These are phyloP conservation scores for Vigna angularis DNA, from an alignment of 306 rosid species.

Conservation along the genomic window DNA sequence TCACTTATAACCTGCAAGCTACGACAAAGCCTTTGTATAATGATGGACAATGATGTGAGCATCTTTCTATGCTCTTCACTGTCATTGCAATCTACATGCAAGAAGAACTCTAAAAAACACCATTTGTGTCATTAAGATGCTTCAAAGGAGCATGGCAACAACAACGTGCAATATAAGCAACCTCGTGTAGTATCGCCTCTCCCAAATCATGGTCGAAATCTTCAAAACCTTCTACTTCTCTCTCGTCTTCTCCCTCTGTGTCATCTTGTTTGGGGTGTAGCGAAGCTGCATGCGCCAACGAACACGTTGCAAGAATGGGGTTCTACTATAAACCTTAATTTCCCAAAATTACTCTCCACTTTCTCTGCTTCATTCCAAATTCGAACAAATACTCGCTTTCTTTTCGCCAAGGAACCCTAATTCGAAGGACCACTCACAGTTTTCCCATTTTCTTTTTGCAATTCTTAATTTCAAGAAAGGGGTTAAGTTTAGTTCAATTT, in stretches of 20 bases:
- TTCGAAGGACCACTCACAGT: no score
- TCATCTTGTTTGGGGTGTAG: constrained; percentile 77
- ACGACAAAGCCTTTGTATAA: constrained; percentile 67
- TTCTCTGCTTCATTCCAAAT: no score
- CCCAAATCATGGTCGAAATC: constrained; percentile 42
- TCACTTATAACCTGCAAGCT: constrained; percentile 75
- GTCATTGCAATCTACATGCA: constrained; percentile 76
- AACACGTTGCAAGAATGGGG: constrained; percentile 64
- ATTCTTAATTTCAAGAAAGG: no score
- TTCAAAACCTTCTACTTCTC: constrained; percentile 23
- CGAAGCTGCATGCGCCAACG: constrained; percentile 76
- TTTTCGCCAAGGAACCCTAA: no score
- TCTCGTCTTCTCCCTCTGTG: constrained; percentile 28
- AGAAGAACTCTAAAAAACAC: constrained; percentile 91
- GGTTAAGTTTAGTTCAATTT: no score
- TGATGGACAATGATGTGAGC: constrained; percentile 79
- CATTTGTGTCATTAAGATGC: constrained; percentile 68
- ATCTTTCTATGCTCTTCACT: constrained; percentile 73
- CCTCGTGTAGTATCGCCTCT: constrained; percentile 60
- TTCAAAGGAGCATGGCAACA: constrained; percentile 83
- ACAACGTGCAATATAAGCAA: constrained; percentile 79
- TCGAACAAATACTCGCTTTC: no score
- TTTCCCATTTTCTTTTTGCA: no score
- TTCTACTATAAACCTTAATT: constrained; percentile 44
- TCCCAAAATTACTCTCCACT: no score